These are phyloP conservation scores for Obelidium mucronatum DNA, from an alignment of 192 early-diverging fungal species.

Conservation along the genomic window DNA sequence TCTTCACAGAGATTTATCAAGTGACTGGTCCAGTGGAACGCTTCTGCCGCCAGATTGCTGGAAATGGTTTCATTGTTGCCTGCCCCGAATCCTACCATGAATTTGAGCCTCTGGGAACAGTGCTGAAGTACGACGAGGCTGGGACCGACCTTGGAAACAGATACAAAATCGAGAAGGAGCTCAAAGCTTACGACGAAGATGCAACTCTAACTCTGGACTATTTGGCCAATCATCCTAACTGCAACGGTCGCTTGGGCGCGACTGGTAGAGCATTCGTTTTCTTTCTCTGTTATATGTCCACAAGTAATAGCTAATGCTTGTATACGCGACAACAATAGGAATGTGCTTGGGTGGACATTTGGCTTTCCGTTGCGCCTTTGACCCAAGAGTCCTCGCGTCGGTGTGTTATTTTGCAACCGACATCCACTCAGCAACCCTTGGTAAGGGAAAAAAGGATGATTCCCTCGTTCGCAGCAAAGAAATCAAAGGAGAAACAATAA, in stretches of 20 bases:
- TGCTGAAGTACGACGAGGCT: conserved; percentile 63
- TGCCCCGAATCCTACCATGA: conserved; percentile 71
- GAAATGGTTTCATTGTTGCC: conserved; percentile 46
- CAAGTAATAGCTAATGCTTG: too few species aligned
- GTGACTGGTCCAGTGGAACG: conserved; percentile 68
- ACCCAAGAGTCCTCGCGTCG: conserved; percentile 57
- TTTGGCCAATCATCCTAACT: conserved; percentile 56
- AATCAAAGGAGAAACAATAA: conserved; percentile 65
- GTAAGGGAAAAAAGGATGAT: conserved; percentile 52
- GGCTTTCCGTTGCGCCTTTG: conserved; percentile 68
- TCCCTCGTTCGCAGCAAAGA: conserved; percentile 57
- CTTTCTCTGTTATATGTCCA: not conserved
- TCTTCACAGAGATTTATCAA: conserved; percentile 69
- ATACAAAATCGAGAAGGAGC: conserved; percentile 63
- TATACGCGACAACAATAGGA: too few species aligned
- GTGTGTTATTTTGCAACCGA: conserved; percentile 74
- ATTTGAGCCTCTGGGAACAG: conserved; percentile 59
- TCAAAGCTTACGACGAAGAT: conserved; percentile 67
- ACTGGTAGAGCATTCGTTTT: conserved; percentile 53
- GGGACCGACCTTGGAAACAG: conserved; percentile 68
- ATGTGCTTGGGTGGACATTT: conserved; percentile 68
- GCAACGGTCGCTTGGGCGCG: conserved; percentile 65
- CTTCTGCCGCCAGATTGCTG: conserved; percentile 68
- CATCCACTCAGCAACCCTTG: conserved; percentile 64
- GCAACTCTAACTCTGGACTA: conserved; percentile 60